Evolutionary conservation across 176 grass and related monocot genomes (phyloP).

Genomic region (Elaeis guineensis): DNA sequence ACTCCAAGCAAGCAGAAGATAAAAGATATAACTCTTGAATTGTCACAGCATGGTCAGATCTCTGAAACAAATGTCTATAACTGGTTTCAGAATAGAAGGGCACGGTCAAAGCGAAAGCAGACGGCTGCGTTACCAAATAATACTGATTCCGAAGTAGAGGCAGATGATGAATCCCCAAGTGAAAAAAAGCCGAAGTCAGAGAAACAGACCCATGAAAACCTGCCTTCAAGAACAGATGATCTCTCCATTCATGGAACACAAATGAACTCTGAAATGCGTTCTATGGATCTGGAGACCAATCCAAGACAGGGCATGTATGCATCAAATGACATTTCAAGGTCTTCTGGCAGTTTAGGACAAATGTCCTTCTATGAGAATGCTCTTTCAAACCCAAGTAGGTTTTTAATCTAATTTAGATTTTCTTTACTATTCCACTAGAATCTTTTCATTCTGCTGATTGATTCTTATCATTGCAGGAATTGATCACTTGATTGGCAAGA

Average conservation of each 20-base stretch:
- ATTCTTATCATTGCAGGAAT: constrained; percentile 39
- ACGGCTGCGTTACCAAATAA: constrained; percentile 42
- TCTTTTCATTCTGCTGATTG: too few species aligned
- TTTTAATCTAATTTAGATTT: background rate
- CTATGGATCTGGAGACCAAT: constrained; percentile 24
- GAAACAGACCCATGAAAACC: constrained; percentile 27
- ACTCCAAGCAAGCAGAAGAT: constrained; percentile 97
- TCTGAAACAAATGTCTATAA: constrained; percentile 98
- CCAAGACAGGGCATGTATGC: constrained; percentile 41
- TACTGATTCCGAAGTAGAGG: constrained; percentile 67
- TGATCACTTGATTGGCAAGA: constrained; percentile 55
- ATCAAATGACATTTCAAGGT: constrained; percentile 36
- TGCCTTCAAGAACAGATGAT: background rate
- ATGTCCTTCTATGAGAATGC: constrained; percentile 73
- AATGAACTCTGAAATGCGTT: constrained; percentile 34
- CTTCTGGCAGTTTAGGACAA: constrained; percentile 41
- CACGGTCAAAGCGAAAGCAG: constrained; percentile 91
- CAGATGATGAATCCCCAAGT: constrained; percentile 59
- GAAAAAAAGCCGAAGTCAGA: constrained; percentile 76
- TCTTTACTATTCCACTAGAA: too few species aligned
- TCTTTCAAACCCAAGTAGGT: constrained; percentile 56
- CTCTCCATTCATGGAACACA: constrained; percentile 12
- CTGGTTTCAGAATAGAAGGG: constrained; percentile 96
- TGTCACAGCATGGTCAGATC: constrained; percentile 91
- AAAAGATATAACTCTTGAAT: constrained; percentile 74